These are phyloP conservation scores for Beauveria brongniartii DNA, from an alignment of 2,329 filamentous ascomycete genomes.

Conservation along the genomic window DNA sequence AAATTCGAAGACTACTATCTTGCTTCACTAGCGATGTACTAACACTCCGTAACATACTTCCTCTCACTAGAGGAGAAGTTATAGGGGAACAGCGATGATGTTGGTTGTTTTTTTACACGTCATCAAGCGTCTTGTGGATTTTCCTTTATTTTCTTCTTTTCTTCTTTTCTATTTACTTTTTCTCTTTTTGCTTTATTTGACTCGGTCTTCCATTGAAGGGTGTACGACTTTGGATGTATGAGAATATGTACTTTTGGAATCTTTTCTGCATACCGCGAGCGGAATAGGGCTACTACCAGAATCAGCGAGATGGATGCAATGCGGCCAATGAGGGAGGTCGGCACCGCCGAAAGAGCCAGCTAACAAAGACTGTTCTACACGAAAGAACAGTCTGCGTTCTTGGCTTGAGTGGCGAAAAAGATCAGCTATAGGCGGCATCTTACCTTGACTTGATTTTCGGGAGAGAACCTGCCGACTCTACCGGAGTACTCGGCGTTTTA, in stretches of 20 bases:
- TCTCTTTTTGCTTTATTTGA: background rate
- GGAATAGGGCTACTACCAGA: background rate
- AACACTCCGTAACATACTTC: background rate
- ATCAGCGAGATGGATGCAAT: background rate
- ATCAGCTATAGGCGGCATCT: background rate
- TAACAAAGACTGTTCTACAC: background rate
- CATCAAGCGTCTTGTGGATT: slow-evolving; percentile 5
- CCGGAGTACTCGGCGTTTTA: slow-evolving; percentile 4
- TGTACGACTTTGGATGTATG: slow-evolving; percentile 13
- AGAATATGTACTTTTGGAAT: slow-evolving; percentile 8
- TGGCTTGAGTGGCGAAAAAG: background rate
- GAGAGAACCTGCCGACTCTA: background rate
- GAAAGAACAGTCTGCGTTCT: background rate
- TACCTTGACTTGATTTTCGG: background rate
- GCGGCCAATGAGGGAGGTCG: background rate
- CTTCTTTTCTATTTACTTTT: background rate
- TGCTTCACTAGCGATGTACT: slow-evolving; percentile 6
- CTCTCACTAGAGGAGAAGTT: background rate
- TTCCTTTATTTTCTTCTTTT: background rate
- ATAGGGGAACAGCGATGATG: slow-evolving; percentile 1
- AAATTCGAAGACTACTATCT: background rate
- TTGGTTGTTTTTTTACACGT: background rate
- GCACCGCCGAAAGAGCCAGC: background rate
- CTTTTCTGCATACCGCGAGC: slow-evolving; percentile 5
- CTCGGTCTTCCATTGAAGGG: slow-evolving; percentile 12